These are phyloP conservation scores for Capsella rubella DNA, from an alignment of 441 rosid genomes.

Conservation along the genomic window DNA sequence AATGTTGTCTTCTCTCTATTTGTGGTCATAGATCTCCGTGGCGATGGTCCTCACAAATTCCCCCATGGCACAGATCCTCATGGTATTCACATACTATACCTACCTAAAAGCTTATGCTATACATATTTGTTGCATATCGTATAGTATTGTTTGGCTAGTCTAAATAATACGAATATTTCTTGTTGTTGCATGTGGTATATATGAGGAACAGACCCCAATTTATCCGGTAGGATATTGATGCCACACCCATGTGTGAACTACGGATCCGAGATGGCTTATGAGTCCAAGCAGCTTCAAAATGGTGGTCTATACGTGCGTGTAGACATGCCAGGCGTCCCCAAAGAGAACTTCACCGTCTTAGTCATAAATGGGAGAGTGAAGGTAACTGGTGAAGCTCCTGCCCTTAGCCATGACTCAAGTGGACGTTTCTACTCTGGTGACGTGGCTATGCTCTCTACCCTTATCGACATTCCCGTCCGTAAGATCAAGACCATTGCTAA, in stretches of 20 bases:
- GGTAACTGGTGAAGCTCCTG: constrained; percentile 32
- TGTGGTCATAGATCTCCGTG: background rate
- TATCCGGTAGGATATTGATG: constrained; percentile 15
- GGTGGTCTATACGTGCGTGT: constrained; percentile 42
- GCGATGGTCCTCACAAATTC: background rate
- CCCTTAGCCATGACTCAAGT: constrained; percentile 22
- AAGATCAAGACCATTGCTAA: constrained; percentile 4
- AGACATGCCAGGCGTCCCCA: constrained; percentile 67
- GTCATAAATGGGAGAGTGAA: constrained; percentile 31
- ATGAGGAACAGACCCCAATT: constrained; percentile 27
- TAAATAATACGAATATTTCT: background rate
- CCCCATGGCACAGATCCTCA: constrained; percentile 19
- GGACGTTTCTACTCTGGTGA: constrained; percentile 19
- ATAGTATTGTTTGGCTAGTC: background rate
- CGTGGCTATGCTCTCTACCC: constrained; percentile 25
- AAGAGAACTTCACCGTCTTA: constrained; percentile 49
- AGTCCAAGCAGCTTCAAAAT: constrained; percentile 22
- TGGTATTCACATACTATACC: constrained; percentile 10
- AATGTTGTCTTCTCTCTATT: background rate
- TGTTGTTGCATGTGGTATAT: background rate
- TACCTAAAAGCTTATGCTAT: constrained; percentile 1
- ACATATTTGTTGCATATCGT: too few species aligned
- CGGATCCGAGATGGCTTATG: constrained; percentile 32
- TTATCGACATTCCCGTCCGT: background rate
- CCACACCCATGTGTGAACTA: constrained; percentile 15